Evolutionary conservation across 208 protist species (phyloP).

Genomic region (Lotmaria passim): DNA sequence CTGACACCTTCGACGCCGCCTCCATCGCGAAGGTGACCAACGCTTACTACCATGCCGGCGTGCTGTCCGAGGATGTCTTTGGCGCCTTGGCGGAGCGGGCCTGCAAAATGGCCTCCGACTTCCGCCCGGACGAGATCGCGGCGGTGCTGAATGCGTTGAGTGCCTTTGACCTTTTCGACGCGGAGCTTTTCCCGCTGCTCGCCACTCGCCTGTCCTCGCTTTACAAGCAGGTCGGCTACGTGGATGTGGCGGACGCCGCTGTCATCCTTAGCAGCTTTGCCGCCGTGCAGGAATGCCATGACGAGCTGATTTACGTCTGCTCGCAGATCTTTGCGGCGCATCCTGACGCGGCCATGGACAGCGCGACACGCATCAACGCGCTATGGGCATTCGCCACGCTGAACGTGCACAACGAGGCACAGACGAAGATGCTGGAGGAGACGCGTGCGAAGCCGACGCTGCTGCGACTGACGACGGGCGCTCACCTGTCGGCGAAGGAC

Average conservation of each 20-base stretch:
- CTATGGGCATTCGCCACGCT: conserved; percentile 81
- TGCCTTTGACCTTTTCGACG: conserved; percentile 90
- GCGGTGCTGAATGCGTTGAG: conserved; percentile 73
- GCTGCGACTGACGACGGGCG: conserved; percentile 16
- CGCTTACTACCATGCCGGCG: conserved; percentile 73
- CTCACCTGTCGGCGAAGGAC: conserved; percentile 19
- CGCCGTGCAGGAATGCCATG: conserved; percentile 85
- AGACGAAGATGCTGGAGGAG: conserved; percentile 65
- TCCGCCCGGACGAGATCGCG: conserved; percentile 80
- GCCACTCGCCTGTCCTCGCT: conserved; percentile 70
- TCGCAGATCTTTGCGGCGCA: conserved; percentile 65
- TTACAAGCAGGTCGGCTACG: conserved; percentile 58
- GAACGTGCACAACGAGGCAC: conserved; percentile 84
- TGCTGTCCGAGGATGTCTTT: conserved; percentile 81
- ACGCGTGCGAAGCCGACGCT: conserved; percentile 41
- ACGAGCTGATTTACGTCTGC: conserved; percentile 83
- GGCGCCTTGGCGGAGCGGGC: conserved; percentile 87
- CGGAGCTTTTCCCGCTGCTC: conserved; percentile 88
- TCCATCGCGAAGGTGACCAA: conserved; percentile 80
- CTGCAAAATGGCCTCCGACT: conserved; percentile 76
- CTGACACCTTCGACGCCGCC: conserved; percentile 72
- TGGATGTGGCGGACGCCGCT: conserved; percentile 71
- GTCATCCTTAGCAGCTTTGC: conserved; percentile 85
- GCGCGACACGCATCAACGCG: conserved; percentile 54
- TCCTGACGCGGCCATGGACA: conserved; percentile 42